phyloP scores from a whole-genome alignment of 768 basidiomycete species.

The Psilocybe tampanensis region DNA sequence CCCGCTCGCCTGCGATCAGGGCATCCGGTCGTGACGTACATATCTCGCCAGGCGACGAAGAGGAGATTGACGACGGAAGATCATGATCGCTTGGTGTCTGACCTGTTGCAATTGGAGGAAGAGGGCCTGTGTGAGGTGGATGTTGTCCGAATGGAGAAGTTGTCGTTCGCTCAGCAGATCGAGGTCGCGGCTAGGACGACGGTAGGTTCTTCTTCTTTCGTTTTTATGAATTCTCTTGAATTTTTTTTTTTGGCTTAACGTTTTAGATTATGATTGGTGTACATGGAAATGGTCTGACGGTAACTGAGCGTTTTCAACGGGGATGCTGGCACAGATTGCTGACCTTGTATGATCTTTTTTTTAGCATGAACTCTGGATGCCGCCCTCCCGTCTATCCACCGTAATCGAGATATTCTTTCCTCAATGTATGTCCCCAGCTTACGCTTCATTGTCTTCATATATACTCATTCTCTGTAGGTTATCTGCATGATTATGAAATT shows the following conservation, averaged over 20 bases:
- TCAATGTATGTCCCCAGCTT: conserved; percentile 30
- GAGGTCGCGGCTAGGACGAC: conserved; percentile 61
- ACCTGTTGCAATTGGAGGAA: conserved; percentile 48
- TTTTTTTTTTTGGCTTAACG: neutral
- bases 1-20: neutral
- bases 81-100: conserved; percentile 50
- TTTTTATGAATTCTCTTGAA: neutral
- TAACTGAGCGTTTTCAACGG: conserved; percentile 16
- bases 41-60: conserved; percentile 55
- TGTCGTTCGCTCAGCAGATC: conserved; percentile 66
- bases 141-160: conserved; percentile 35
- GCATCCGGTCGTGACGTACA: conserved; percentile 45
- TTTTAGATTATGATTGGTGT: conserved; percentile 50
- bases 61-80: conserved; percentile 45
- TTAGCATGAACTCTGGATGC: conserved; percentile 70
- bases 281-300: conserved; percentile 72
- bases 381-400: conserved; percentile 58
- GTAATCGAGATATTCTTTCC: conserved; percentile 75
- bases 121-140: conserved; percentile 56
- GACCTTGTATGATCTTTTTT: neutral
- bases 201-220: conserved; percentile 35
- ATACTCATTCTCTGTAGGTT: conserved; percentile 22
- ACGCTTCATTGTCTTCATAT: neutral
- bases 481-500: conserved; percentile 40
- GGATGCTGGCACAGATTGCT: neutral